These are phyloP conservation scores for Solanum gracilifrons DNA, from an alignment of 257 asterid genomes.

Conservation along the genomic window DNA sequence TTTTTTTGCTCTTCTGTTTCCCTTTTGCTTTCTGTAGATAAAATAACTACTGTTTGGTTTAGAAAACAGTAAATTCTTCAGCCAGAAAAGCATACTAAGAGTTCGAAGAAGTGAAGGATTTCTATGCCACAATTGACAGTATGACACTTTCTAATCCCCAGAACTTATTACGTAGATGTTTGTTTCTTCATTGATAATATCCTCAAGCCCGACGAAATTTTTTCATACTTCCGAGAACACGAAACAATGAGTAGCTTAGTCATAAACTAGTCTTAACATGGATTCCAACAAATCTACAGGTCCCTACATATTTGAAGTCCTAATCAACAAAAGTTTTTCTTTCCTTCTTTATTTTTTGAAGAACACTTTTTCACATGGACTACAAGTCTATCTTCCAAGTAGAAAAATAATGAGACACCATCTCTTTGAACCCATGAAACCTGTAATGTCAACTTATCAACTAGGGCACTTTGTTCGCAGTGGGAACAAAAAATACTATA, in stretches of 20 bases:
- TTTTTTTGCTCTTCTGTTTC: neutral
- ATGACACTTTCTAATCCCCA: neutral
- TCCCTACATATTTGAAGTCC: neutral
- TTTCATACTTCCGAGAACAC: neutral
- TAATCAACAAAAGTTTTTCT: neutral
- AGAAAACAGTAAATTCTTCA: neutral
- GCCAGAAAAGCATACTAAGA: neutral
- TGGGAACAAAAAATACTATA: neutral
- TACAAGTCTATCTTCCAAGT: neutral
- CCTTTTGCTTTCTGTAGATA: neutral
- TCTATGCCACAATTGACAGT: neutral
- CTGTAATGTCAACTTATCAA: neutral
- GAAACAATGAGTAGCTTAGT: neutral
- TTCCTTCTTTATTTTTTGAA: neutral
- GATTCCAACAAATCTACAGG: neutral
- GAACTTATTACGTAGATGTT: neutral
- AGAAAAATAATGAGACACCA: neutral
- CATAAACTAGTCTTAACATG: neutral
- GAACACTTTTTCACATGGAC: neutral
- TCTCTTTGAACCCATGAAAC: neutral
- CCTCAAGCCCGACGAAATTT: neutral
- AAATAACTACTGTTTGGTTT: neutral
- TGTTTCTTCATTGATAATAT: neutral
- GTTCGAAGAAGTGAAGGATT: neutral
- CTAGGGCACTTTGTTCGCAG: neutral